phyloP scores from a whole-genome alignment of 371 early-diverging fungal species.

The Basidiobolus meristosporus region DNA sequence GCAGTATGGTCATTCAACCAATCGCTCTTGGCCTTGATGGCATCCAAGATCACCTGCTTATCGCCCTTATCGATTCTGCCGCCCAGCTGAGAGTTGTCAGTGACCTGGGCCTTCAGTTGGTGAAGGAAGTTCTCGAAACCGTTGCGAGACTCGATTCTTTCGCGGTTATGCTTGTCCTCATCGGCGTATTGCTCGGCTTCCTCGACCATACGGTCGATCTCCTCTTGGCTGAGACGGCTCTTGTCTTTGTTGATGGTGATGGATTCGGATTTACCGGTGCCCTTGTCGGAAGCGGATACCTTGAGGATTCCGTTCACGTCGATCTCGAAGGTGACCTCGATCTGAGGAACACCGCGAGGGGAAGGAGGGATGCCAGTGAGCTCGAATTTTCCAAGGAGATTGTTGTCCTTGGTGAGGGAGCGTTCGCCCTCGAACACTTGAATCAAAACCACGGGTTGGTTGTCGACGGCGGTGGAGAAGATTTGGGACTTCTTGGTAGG shows the following conservation, averaged over 20 bases:
- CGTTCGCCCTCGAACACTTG: conserved; percentile 97
- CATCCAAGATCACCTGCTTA: conserved; percentile 60
- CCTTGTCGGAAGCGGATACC: conserved; percentile 90
- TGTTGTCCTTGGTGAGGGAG: conserved; percentile 89
- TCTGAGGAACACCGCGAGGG: conserved; percentile 94
- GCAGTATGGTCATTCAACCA: conserved; percentile 80
- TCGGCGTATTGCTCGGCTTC: conserved; percentile 95
- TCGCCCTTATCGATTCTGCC: conserved; percentile 63
- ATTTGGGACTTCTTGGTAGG: conserved; percentile 95
- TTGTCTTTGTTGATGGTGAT: conserved; percentile 97
- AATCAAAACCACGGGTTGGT: conserved; percentile 95
- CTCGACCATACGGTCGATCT: conserved; percentile 90
- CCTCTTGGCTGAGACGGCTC: conserved; percentile 92
- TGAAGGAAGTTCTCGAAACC: conserved; percentile 67
- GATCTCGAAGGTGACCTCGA: conserved; percentile 94
- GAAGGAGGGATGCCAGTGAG: conserved; percentile 90
- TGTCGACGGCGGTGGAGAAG: conserved; percentile 96
- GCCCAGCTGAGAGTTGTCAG: conserved; percentile 73
- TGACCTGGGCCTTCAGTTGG: conserved; percentile 60
- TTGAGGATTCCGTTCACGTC: conserved; percentile 97
- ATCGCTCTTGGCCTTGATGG: conserved; percentile 67
- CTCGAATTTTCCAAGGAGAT: conserved; percentile 91
- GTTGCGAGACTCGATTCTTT: conserved; percentile 58
- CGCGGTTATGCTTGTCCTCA: conserved; percentile 88
- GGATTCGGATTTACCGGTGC: conserved; percentile 84